Evolutionary conservation across 2,329 filamentous ascomycete species (phyloP).

Genomic region (Mycogone perniciosa): DNA sequence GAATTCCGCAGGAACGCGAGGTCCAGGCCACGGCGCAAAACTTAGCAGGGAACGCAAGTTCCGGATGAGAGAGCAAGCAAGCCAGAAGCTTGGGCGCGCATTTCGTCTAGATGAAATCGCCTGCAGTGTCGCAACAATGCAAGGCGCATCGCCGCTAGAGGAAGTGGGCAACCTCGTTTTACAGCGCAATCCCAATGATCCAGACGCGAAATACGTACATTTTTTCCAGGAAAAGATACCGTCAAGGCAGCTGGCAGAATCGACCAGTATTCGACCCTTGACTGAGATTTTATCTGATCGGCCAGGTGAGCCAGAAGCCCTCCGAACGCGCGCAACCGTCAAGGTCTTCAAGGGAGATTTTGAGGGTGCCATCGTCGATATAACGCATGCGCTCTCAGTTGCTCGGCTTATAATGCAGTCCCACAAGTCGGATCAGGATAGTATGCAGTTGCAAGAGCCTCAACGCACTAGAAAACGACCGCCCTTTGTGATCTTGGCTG

Average conservation of each 20-base stretch:
- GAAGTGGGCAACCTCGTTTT: conserved; percentile 69
- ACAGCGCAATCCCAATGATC: conserved; percentile 59
- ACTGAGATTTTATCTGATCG: conserved; percentile 60
- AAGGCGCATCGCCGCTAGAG: conserved; percentile 69
- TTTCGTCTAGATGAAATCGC: conserved; percentile 80
- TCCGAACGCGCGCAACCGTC: conserved; percentile 68
- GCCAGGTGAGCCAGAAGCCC: conserved; percentile 57
- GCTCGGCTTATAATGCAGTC: conserved; percentile 46
- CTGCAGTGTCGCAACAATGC: conserved; percentile 77
- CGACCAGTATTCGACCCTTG: conserved; percentile 60
- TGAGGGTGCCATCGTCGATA: conserved; percentile 61
- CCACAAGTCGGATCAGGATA: conserved; percentile 45
- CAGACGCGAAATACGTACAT: conserved; percentile 80
- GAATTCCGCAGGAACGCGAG: conserved; percentile 24
- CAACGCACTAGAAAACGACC: conserved; percentile 21
- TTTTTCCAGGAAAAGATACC: conserved; percentile 91
- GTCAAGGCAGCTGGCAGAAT: conserved; percentile 64
- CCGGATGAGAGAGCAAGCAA: conserved; percentile 74
- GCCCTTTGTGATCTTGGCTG: conserved; percentile 31
- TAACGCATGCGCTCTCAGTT: conserved; percentile 58
- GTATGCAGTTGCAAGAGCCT: conserved; percentile 39
- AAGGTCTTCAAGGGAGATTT: conserved; percentile 71
- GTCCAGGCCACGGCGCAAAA: conserved; percentile 55
- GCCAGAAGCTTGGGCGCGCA: conserved; percentile 67
- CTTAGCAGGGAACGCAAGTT: conserved; percentile 71